Evolutionary conservation across 2,329 filamentous ascomycete genomes (phyloP), one percentile per base, ranked within the genome.

Genomic region (Pseudogymnoascus sp.): DNA sequence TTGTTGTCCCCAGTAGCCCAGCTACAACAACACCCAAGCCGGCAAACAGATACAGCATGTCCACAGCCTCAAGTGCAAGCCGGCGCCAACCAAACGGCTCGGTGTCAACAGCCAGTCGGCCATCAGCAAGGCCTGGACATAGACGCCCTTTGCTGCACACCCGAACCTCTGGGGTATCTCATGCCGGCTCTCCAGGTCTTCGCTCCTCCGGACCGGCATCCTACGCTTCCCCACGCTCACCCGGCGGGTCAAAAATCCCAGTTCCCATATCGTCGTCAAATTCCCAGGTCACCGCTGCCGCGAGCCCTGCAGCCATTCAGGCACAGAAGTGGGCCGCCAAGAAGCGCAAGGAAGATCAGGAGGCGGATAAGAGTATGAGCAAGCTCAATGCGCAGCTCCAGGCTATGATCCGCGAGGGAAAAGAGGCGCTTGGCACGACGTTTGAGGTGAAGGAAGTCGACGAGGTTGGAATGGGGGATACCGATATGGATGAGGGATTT

Each of bases 321-420:
- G 89, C 90, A 6, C 87, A 87, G 70, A 82, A 83, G 47, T 83
- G 92, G 61, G 86, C 90, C 5, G 85, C 86, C n/a, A 82, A 84
- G 69, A 83, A 87, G 66, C 79, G 85, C 22, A 83, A 84, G 58
- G 88, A 89, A 62, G 91, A 96, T 68, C 80, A 85, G 50, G 87
- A 92, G 67, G 83, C 89, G 6, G 91, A 97, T 67, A 84, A 86
- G 43, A 86, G 88, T 59, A 88, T 97, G 67, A 85, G 85, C 57
- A 83, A 87, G 25, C 85, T 97, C 74, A 95, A 94, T 71, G 80
- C 84, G 57, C 85, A 89, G 67, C 77, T 97, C 57, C 84, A 89
- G 70, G 88, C 87, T 35, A 91, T 99, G 88, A 95, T 99, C 60
- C 81, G 86, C 1, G 88, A 97, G 73, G 94, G 92, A 0, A 88